These are phyloP conservation scores for Cryptococcus wingfieldii DNA, from an alignment of 1,284 basidiomycete genomes.

Conservation along the genomic window DNA sequence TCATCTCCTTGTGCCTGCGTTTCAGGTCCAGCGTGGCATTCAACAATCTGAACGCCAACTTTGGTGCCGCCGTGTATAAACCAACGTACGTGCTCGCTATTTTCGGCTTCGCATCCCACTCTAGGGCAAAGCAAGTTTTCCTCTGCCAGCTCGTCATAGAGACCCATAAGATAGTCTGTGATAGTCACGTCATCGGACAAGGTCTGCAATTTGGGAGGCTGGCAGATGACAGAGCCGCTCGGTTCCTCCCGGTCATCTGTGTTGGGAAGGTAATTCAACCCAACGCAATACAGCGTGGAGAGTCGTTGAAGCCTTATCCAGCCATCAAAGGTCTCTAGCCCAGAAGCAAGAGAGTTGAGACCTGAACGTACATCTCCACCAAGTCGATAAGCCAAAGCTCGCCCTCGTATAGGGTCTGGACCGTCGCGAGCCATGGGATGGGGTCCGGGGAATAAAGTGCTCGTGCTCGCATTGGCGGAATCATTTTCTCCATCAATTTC, in stretches of 20 bases:
- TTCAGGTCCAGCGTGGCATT: background rate
- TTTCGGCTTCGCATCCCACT: conserved; percentile 21
- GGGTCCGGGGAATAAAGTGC: too few relatives aligned
- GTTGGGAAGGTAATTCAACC: conserved; percentile 3
- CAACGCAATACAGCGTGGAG: conserved; percentile 20
- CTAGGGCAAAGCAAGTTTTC: conserved; percentile 16
- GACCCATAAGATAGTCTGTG: conserved; percentile 1
- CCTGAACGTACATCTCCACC: conserved; percentile 37
- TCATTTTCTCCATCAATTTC: conserved; percentile 1
- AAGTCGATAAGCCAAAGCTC: conserved; percentile 27
- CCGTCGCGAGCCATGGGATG: too few relatives aligned
- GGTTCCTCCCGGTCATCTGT: background rate
- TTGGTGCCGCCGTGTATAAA: conserved; percentile 18
- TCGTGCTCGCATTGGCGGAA: too few relatives aligned
- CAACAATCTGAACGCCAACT: conserved; percentile 9
- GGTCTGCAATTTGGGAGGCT: conserved; percentile 6
- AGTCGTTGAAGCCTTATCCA: conserved; percentile 29
- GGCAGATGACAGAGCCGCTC: conserved; percentile 3
- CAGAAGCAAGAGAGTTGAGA: conserved; percentile 16
- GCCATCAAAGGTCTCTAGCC: conserved; percentile 30
- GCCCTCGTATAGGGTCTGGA: conserved; percentile 9
- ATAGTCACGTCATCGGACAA: conserved; percentile 11
- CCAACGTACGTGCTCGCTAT: conserved; percentile 22
- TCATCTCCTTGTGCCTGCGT: conserved; percentile 2
- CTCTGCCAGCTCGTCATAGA: conserved; percentile 10